phyloP scores from a whole-genome alignment of 1,139 yeast species.

The Arxiozyma heterogenica region DNA sequence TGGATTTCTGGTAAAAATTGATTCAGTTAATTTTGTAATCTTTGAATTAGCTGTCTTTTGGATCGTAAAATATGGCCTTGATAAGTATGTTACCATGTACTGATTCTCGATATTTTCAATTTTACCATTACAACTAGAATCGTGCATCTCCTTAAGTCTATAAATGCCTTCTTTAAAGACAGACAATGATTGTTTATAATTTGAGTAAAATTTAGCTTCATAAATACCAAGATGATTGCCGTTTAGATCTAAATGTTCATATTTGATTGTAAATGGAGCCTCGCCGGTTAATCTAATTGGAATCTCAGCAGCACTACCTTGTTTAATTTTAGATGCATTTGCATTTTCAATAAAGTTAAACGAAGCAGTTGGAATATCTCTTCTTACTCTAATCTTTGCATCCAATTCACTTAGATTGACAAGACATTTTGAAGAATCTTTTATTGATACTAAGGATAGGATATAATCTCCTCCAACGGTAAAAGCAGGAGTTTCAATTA shows the following conservation, averaged over 20 bases:
- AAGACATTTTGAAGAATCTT: slow-evolving; percentile 66
- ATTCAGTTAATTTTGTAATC: slow-evolving; percentile 7
- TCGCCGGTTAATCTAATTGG: slow-evolving; percentile 52
- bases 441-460: slow-evolving; percentile 52
- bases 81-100: slow-evolving; percentile 42
- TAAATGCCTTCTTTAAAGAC: slow-evolving; percentile 57
- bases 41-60: slow-evolving; percentile 27
- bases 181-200: slow-evolving; percentile 35
- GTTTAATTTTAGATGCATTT: slow-evolving; percentile 39
- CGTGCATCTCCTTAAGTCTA: slow-evolving; percentile 47
- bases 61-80: slow-evolving; percentile 46
- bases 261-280: slow-evolving; percentile 41
- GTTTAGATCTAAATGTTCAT: slow-evolving; percentile 30
- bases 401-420: slow-evolving; percentile 56
- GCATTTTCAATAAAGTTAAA: slow-evolving; percentile 33
- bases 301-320: slow-evolving; percentile 50
- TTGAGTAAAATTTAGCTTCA: slow-evolving; percentile 30
- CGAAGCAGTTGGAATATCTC: slow-evolving; percentile 53
- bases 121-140: slow-evolving; percentile 62
- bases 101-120: slow-evolving; percentile 32
- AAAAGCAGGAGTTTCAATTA: slow-evolving; percentile 46
- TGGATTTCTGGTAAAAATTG: slow-evolving; percentile 28
- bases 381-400: slow-evolving; percentile 52
- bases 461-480: slow-evolving; percentile 62
- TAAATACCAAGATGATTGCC: slow-evolving; percentile 25